A percentile compares a stretch with the other conserved stretches of the same genome.
Conservation (phyloP, 1,139 yeast species). For the Saccharomyces hybrid region DNA sequence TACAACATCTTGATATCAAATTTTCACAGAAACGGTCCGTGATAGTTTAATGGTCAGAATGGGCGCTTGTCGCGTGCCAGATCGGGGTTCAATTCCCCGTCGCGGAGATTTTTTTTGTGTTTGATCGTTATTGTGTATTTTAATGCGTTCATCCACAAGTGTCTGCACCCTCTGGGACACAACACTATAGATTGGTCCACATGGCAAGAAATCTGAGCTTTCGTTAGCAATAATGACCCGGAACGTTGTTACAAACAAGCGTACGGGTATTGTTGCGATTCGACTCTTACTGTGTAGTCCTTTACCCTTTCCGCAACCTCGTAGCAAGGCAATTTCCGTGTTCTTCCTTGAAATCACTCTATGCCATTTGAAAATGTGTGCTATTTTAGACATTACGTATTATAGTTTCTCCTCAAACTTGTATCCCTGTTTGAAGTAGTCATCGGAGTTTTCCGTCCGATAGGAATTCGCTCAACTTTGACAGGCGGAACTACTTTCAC, state of each 20-base stretch:
- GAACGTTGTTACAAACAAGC: no score
- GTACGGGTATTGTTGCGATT: no score
- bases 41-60: constrained; percentile 35
- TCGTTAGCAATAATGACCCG: no score
- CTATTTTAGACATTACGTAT: not conserved
- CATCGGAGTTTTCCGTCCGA: not conserved
- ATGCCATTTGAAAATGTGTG: not conserved
- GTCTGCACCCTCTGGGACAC: no score
- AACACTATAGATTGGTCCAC: no score
- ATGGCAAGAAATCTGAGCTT: no score
- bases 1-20: no score
- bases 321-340: not conserved
- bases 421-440: not conserved
- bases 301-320: no score
- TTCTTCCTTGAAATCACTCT: not conserved
- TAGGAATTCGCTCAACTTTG: constrained; percentile 1
- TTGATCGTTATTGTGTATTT: no score
- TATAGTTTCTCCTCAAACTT: not conserved
- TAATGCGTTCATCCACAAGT: no score
- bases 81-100: constrained; percentile 37
- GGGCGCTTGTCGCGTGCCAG: constrained; percentile 36
- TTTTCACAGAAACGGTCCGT: constrained; percentile 11
- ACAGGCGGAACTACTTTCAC: not conserved
- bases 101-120: constrained; percentile 29
- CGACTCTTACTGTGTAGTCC: no score